Conservation (phyloP, 1,284 basidiomycete species). For the Cutaneotrichosporon cutaneum region DNA sequence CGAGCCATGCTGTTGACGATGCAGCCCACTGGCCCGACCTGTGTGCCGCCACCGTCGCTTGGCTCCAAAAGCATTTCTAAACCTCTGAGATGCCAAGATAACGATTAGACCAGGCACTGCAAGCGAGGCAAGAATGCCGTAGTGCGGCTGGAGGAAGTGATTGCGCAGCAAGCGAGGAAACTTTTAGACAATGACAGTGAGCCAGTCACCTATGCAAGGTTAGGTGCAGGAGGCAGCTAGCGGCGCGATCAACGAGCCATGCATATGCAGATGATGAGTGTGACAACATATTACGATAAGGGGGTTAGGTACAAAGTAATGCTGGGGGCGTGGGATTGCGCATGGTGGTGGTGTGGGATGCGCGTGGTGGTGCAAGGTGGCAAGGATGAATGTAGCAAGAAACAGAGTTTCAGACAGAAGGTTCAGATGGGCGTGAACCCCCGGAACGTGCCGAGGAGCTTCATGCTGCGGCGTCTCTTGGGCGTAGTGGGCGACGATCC, state of each 20-base stretch:
- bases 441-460: conserved; percentile 20
- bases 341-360: no score
- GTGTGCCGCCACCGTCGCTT: conserved; percentile 31
- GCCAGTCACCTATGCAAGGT: background rate
- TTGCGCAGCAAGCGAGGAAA: background rate
- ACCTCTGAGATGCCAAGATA: background rate
- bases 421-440: conserved; percentile 20
- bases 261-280: conserved; percentile 12
- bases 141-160: background rate
- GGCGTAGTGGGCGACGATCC: background rate
- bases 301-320: conserved; percentile 1
- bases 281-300: conserved; percentile 6
- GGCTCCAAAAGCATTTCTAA: conserved; percentile 28
- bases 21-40: conserved; percentile 31
- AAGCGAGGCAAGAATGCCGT: background rate
- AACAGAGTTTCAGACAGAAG: background rate
- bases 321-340: background rate
- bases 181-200: background rate
- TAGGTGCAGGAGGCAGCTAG: background rate
- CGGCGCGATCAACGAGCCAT: conserved; percentile 1
- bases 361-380: background rate
- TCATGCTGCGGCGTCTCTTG: conserved; percentile 20
- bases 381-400: background rate
- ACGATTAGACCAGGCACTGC: no score
- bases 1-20: conserved; percentile 46